Base-by-base conservation (phyloP, 225 moss, liverwort and hornwort genomes). In the Anthoceros angustus region DNA sequence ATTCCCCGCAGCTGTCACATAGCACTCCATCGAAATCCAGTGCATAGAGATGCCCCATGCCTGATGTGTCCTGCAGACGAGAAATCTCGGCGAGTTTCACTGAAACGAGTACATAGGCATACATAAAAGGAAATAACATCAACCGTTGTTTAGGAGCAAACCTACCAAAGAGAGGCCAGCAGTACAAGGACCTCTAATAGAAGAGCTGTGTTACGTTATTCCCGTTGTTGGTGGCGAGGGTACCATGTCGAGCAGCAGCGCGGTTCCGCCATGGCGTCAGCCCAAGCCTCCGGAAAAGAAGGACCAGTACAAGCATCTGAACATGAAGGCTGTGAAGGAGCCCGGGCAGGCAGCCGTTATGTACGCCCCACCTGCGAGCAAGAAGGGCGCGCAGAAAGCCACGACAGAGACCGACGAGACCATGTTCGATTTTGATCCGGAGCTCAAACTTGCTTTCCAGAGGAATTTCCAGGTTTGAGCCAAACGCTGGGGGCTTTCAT, bases 1-100 rank as follows among this genome's bases (percentile, higher is more conserved):
- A 91, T 80, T 98, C 95, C 15, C 87, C 92, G 43, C 88, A 91
- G 74, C 92, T 98, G 70, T 98, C 92, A 69, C 95, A 98, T 38
- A 98, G 61, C 26, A 98, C 84, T 16, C 95, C 95, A 60, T 98
- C 89, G 66, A 98, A 98, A 73, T 98, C 95, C 72, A 98, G 72
- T 5, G 95, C 92, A 62, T 92, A 98, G 66, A 98, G 62, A 66
- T 92, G 77, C 9, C 84, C 89, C 95, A 92, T 88, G 42, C 71
- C 73, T 65, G 32, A 32, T 32, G 32, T 4, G 32, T 32, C 32
- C 32, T 32, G 32, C 32, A 32, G 32, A 32, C 1, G 32, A 32
- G 1, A 32, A 32, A 32, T 32, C 32, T 32, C 32, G 1, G 32
- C 4, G 32, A 32, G 32, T 1, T 4, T 4, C 4, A 32, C 32